These are phyloP conservation scores for Cyphellophora europaea DNA, from an alignment of 2,329 filamentous ascomycete species.

Conservation along the genomic window DNA sequence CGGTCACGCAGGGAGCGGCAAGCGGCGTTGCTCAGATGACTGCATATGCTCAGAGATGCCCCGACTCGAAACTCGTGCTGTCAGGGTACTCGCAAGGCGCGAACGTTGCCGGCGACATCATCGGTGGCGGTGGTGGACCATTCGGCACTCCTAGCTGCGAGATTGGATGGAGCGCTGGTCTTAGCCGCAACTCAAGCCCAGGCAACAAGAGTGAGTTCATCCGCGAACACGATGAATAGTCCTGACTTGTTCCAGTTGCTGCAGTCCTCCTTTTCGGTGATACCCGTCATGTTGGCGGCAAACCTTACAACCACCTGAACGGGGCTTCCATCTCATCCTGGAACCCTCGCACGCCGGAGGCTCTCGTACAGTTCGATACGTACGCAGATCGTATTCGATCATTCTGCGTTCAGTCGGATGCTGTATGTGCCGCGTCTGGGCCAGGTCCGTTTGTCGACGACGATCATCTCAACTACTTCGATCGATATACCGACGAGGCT, in stretches of 20 bases:
- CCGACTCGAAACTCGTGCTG: conserved; percentile 21
- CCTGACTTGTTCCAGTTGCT: not conserved
- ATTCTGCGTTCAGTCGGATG: conserved; percentile 10
- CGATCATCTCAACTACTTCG: conserved; percentile 11
- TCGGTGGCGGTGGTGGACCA: conserved; percentile 20
- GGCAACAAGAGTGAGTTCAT: not conserved
- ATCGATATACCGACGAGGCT: conserved; percentile 6
- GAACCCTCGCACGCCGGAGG: conserved; percentile 3
- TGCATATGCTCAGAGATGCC: conserved; percentile 15
- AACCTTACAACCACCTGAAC: conserved; percentile 10
- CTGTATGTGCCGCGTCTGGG: conserved; percentile 9
- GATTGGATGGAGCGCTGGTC: not conserved
- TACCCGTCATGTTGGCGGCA: conserved; percentile 6
- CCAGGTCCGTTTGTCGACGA: conserved; percentile 8
- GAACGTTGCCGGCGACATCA: conserved; percentile 22
- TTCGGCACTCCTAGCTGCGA: not conserved
- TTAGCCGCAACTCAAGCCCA: not conserved
- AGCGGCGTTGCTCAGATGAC: conserved; percentile 8
- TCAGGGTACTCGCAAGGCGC: conserved; percentile 25
- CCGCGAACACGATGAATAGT: too few relatives aligned
- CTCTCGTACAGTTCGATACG: conserved; percentile 8
- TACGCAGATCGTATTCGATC: conserved; percentile 7
- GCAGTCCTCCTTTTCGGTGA: conserved; percentile 5
- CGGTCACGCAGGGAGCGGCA: conserved; percentile 4
- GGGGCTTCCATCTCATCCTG: conserved; percentile 4